Percentiles rank a stretch among this genome's conserved stretches.
phyloP scores from a whole-genome alignment of 305 asterid species.

The Solanum chacoense region DNA sequence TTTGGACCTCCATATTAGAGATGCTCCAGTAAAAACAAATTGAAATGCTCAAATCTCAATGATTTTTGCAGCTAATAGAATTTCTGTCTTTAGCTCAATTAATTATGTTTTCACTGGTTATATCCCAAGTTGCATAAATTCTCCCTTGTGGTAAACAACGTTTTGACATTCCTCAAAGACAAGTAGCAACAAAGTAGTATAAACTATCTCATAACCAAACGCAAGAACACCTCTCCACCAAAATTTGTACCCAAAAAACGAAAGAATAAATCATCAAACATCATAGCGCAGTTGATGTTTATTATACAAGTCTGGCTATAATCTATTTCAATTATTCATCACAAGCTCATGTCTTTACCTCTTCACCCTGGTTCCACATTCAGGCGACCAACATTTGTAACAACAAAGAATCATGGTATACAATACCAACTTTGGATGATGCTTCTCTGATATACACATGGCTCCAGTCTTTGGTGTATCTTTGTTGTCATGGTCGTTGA shows the following conservation, averaged over 20 bases:
- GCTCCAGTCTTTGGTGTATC: not conserved
- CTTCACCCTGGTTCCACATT: not conserved
- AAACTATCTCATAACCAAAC: not conserved
- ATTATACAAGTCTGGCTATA: not conserved
- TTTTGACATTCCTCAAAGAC: not conserved
- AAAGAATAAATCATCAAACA: not conserved
- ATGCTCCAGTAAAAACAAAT: not conserved
- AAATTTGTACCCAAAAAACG: not conserved
- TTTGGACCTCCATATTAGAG: not conserved
- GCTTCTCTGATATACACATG: not conserved
- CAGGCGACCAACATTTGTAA: not conserved
- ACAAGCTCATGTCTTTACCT: not conserved
- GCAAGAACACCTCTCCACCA: not conserved
- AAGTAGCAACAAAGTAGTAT: not conserved
- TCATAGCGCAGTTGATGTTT: not conserved
- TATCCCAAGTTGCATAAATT: not conserved
- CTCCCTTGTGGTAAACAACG: not conserved
- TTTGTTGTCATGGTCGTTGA: not conserved
- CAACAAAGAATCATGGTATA: not conserved
- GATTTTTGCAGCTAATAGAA: not conserved
- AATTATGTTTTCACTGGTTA: not conserved
- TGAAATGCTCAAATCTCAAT: not conserved
- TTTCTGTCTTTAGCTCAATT: not conserved
- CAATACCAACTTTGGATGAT: not conserved
- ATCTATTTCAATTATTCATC: conserved; percentile 1